Evolutionary conservation across 257 asterid genomes (phyloP).

Genomic region (Nicotiana noctiflora): DNA sequence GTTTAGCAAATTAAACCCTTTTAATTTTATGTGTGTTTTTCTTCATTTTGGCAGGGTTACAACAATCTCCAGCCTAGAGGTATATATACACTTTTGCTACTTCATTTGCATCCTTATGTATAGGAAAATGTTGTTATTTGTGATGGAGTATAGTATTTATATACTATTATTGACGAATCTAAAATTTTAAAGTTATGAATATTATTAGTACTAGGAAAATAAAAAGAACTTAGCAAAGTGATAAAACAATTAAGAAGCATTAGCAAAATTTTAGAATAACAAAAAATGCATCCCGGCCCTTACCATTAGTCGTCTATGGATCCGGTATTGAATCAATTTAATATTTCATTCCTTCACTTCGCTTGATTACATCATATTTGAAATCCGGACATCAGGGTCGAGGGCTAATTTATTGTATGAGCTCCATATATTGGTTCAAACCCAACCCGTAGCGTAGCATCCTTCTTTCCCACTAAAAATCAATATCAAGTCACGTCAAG

Average conservation of each 20-base stretch:
- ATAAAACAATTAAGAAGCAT: background rate
- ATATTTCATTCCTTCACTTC: too few species aligned
- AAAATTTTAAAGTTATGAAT: background rate
- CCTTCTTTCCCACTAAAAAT: too few species aligned
- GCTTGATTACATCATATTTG: too few species aligned
- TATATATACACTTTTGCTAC: background rate
- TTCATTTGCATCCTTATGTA: background rate
- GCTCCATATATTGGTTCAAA: too few species aligned
- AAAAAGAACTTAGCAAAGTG: background rate
- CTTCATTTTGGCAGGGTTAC: slow-evolving; percentile 19
- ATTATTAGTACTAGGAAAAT: too few species aligned
- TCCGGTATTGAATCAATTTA: too few species aligned
- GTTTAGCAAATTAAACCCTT: background rate
- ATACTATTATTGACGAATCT: background rate
- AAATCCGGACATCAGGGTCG: too few species aligned
- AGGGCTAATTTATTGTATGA: too few species aligned
- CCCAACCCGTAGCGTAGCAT: too few species aligned
- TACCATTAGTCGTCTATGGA: too few species aligned
- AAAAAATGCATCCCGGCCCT: too few species aligned
- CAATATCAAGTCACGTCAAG: too few species aligned
- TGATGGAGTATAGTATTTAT: background rate
- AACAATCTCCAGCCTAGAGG: slow-evolving; percentile 23
- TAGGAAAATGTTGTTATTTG: background rate
- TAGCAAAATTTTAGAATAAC: background rate
- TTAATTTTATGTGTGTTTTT: background rate